These are phyloP conservation scores for Maudiozyma serrabonitensis DNA, from an alignment of 805 yeast genomes.

Conservation along the genomic window DNA sequence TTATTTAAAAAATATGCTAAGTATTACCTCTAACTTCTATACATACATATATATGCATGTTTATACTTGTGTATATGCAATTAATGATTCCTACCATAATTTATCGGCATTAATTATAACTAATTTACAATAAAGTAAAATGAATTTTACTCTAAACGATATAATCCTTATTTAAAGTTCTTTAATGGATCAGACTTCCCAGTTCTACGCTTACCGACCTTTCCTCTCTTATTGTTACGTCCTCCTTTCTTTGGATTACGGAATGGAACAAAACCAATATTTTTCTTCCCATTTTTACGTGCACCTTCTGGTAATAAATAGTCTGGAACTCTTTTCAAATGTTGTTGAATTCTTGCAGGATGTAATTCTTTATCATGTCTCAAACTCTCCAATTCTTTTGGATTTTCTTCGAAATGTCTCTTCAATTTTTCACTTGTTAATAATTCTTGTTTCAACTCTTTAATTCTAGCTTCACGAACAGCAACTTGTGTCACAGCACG, in stretches of 20 bases:
- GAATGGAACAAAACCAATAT: conserved; percentile 67
- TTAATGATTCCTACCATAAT: too few species aligned
- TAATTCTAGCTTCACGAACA: conserved; percentile 85
- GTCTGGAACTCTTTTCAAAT: conserved; percentile 86
- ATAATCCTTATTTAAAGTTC: conserved; percentile 32
- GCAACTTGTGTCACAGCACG: conserved; percentile 86
- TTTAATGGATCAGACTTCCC: conserved; percentile 59
- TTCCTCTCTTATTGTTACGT: conserved; percentile 20
- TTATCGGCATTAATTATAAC: background rate
- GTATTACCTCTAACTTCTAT: too few species aligned
- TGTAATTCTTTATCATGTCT: conserved; percentile 90
- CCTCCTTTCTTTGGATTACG: conserved; percentile 35
- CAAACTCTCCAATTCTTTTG: conserved; percentile 79
- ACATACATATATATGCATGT: too few species aligned
- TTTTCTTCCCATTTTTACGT: conserved; percentile 42
- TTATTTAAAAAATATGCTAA: background rate
- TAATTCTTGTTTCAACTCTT: conserved; percentile 79
- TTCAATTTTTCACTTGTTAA: conserved; percentile 82
- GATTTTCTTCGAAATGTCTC: conserved; percentile 94
- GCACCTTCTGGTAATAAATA: conserved; percentile 79
- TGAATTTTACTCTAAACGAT: too few species aligned
- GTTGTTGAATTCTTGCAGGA: conserved; percentile 70
- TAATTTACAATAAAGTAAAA: background rate
- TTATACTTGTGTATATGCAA: too few species aligned
- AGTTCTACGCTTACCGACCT: conserved; percentile 36